phyloP scores from a whole-genome alignment of 2,329 filamentous ascomycete genomes.

The Plectosphaerella sp. region DNA sequence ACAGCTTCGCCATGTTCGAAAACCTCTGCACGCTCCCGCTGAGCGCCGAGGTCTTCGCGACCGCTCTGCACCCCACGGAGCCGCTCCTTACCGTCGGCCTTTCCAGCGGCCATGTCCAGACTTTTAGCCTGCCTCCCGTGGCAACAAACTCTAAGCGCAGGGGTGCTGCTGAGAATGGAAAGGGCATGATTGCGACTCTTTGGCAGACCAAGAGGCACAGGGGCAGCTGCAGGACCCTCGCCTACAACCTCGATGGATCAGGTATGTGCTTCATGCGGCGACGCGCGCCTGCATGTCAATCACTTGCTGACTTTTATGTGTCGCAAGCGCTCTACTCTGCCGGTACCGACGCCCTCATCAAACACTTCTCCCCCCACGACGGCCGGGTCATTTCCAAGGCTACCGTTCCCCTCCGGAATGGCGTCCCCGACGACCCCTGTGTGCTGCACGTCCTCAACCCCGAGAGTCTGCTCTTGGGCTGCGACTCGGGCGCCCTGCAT shows the following conservation, averaged over 20 bases:
- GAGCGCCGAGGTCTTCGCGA: constrained; percentile 79
- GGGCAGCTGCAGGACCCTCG: constrained; percentile 81
- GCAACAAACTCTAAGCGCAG: constrained; percentile 27
- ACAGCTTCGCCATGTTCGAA: constrained; percentile 64
- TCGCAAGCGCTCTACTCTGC: constrained; percentile 55
- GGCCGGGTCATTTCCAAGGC: constrained; percentile 78
- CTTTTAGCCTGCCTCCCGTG: constrained; percentile 63
- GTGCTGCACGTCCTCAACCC: constrained; percentile 81
- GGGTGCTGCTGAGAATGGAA: constrained; percentile 38
- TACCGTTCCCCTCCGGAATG: constrained; percentile 58
- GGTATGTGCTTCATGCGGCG: constrained; percentile 41
- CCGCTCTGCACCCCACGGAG: constrained; percentile 79
- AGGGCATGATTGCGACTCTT: constrained; percentile 70
- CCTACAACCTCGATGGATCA: constrained; percentile 73
- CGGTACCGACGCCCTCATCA: constrained; percentile 55
- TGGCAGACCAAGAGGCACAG: constrained; percentile 92
- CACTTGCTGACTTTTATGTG: background rate
- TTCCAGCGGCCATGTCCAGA: constrained; percentile 79
- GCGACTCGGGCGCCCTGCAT: constrained; percentile 85
- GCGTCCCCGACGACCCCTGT: constrained; percentile 66
- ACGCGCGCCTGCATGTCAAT: constrained; percentile 8
- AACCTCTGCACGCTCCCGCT: constrained; percentile 88
- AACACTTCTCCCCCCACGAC: constrained; percentile 52
- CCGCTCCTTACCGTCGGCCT: constrained; percentile 84
- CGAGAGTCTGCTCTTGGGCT: constrained; percentile 81